Evolutionary conservation across 495 filamentous ascomycete genomes (phyloP).

Genomic region (Tuber umbilicatum): DNA sequence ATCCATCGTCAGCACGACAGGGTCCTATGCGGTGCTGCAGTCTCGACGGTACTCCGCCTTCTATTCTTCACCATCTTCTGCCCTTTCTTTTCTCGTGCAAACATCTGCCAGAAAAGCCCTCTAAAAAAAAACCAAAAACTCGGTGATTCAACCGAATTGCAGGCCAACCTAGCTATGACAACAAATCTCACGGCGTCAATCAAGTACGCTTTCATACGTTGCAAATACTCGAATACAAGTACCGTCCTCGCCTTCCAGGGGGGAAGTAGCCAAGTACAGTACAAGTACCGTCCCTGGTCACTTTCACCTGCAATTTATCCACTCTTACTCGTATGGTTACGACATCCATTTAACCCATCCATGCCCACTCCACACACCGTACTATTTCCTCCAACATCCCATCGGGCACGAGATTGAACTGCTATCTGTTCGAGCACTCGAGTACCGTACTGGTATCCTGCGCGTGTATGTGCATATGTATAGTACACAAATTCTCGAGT

Average conservation of each 20-base stretch:
- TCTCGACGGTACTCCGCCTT: background rate
- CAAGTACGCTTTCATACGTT: background rate
- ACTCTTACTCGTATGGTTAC: background rate
- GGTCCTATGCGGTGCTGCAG: background rate
- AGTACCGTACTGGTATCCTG: no score
- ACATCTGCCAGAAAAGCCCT: background rate
- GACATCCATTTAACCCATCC: background rate
- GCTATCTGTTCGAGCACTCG: no score
- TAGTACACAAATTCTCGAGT: no score
- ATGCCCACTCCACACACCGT: background rate
- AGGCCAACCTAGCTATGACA: background rate
- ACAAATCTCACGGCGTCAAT: background rate
- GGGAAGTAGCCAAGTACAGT: background rate
- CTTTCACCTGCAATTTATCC: background rate
- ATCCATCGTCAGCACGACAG: background rate
- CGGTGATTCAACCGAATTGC: background rate
- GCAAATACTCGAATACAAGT: no score
- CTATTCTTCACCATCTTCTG: background rate
- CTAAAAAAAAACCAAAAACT: background rate
- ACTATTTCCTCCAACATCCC: background rate
- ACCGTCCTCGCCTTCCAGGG: background rate
- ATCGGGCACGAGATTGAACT: background rate
- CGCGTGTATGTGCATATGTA: background rate
- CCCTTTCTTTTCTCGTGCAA: background rate
- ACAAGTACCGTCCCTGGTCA: background rate